Conservation (phyloP, 1,284 basidiomycete genomes). For the Cryptococcus sp. region DNA sequence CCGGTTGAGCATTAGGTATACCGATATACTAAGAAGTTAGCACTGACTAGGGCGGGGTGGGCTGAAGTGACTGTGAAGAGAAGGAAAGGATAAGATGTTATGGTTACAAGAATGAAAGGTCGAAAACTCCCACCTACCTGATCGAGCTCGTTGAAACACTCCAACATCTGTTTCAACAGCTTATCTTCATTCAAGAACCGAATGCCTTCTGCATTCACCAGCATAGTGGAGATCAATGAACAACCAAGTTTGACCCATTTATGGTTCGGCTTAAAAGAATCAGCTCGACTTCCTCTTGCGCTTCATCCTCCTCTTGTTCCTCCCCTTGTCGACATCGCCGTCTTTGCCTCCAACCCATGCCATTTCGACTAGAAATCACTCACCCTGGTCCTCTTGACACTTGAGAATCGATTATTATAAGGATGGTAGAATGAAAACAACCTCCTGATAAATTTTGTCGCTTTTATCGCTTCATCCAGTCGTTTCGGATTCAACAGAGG, state of each 20-base stretch:
- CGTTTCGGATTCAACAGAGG: conserved; percentile 84
- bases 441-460: conserved; percentile 78
- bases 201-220: conserved; percentile 76
- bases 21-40: conserved; percentile 34
- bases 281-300: neutral
- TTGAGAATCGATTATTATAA: conserved; percentile 76
- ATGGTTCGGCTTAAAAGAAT: conserved; percentile 58
- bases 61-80: too few species aligned
- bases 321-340: neutral
- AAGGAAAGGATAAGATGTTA: neutral
- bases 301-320: neutral
- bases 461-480: conserved; percentile 93
- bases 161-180: conserved; percentile 76
- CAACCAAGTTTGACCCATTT: conserved; percentile 84
- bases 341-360: too few species aligned
- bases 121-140: conserved; percentile 57
- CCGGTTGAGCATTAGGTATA: conserved; percentile 55
- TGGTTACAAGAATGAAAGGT: neutral
- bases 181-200: conserved; percentile 83
- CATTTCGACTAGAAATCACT: conserved; percentile 13
- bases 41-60: neutral
- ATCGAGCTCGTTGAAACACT: conserved; percentile 86
- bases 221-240: conserved; percentile 72
- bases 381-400: conserved; percentile 69
- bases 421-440: conserved; percentile 92